phyloP scores from a whole-genome alignment of 1,139 yeast species.

The Insectozyma bohioensis region DNA sequence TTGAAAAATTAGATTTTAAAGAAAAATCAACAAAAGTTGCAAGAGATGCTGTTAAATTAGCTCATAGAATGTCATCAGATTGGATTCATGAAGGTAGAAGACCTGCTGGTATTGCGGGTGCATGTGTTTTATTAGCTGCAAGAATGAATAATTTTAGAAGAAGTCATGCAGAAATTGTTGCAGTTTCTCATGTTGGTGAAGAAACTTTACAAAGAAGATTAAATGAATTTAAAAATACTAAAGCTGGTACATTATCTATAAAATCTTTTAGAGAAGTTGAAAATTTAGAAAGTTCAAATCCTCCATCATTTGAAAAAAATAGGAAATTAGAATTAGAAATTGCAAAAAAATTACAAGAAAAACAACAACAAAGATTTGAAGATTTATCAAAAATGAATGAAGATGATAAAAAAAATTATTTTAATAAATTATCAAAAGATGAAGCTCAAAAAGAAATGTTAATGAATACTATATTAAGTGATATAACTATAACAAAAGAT shows the following conservation, averaged over 20 bases:
- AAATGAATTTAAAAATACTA: slow-evolving; percentile 80
- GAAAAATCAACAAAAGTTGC: slow-evolving; percentile 71
- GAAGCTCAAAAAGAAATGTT: slow-evolving; percentile 17
- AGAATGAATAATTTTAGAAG: slow-evolving; percentile 94
- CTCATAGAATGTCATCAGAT: slow-evolving; percentile 88
- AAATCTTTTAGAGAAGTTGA: slow-evolving; percentile 59
- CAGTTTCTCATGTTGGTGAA: slow-evolving; percentile 93
- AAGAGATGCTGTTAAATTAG: slow-evolving; percentile 81
- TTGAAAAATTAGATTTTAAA: slow-evolving; percentile 79
- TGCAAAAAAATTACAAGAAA: slow-evolving; percentile 15
- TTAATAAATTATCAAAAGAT: slow-evolving; percentile 10
- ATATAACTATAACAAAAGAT: slow-evolving; percentile 23
- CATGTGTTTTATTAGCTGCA: slow-evolving; percentile 88
- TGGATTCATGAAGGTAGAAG: slow-evolving; percentile 97
- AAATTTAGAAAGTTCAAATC: slow-evolving; percentile 54
- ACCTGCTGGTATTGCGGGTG: slow-evolving; percentile 99
- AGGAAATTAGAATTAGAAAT: slow-evolving; percentile 29
- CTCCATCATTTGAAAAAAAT: slow-evolving; percentile 77
- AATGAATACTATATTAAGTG: slow-evolving; percentile 22
- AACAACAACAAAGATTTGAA: slow-evolving; percentile 13
- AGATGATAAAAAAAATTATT: slow-evolving; percentile 7
- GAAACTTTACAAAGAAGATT: slow-evolving; percentile 88
- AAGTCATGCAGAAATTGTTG: slow-evolving; percentile 90
- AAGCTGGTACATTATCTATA: slow-evolving; percentile 72
- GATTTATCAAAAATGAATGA: slow-evolving; percentile 13